phyloP scores from a whole-genome alignment of 768 basidiomycete genomes.

The Xanthoconium stramineum region DNA sequence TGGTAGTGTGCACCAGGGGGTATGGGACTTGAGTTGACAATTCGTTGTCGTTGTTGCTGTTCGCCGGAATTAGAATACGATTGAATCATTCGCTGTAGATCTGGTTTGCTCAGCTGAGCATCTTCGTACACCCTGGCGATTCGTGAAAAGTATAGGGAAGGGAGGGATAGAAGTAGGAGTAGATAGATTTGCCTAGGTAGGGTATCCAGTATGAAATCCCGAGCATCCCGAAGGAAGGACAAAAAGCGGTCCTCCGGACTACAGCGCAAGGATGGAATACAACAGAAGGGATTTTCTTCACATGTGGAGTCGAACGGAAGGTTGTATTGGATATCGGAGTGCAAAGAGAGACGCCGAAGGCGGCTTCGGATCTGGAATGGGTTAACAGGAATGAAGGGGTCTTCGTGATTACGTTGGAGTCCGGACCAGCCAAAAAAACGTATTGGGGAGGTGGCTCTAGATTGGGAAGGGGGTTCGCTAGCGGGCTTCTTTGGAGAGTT shows the following conservation, averaged over 20 bases:
- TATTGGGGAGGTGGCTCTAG: constrained; percentile 53
- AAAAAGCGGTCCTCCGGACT: constrained; percentile 11
- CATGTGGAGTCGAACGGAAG: constrained; percentile 21
- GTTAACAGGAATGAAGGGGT: constrained; percentile 54
- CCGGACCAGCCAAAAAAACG: constrained; percentile 54
- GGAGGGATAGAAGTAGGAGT: constrained; percentile 59
- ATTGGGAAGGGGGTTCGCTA: constrained; percentile 35
- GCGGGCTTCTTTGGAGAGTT: constrained; percentile 19
- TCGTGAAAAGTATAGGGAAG: constrained; percentile 75
- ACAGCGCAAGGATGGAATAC: constrained; percentile 19
- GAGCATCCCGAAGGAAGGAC: constrained; percentile 16
- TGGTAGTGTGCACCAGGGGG: constrained; percentile 26
- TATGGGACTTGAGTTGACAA: constrained; percentile 24
- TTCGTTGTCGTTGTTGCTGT: constrained; percentile 13
- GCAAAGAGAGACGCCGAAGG: constrained; percentile 20
- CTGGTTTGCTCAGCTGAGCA: constrained; percentile 72
- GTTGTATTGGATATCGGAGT: constrained; percentile 19
- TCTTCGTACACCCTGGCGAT: constrained; percentile 76
- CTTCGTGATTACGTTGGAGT: constrained; percentile 50
- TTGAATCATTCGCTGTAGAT: constrained; percentile 54
- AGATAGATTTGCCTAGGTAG: constrained; percentile 45
- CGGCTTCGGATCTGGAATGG: constrained; percentile 42
- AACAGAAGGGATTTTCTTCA: constrained; percentile 21
- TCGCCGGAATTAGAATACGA: constrained; percentile 27
- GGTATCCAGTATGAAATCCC: constrained; percentile 33